phyloP scores from a whole-genome alignment of 768 basidiomycete genomes.

The Leccinum obscurum region DNA sequence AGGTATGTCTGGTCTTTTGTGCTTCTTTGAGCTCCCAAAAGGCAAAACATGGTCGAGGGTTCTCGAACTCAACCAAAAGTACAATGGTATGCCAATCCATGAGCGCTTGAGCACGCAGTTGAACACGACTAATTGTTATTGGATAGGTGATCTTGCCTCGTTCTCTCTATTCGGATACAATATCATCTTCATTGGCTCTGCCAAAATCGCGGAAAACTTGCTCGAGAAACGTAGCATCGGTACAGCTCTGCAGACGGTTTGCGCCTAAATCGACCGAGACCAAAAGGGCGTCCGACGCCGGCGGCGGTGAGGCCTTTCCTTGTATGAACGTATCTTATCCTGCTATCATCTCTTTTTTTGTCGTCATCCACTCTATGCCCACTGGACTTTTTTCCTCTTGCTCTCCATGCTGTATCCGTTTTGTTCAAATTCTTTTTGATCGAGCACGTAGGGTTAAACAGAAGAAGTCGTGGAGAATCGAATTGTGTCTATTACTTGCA shows the following conservation, averaged over 20 bases:
- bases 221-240: conserved; percentile 43
- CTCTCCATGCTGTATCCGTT: conserved; percentile 29
- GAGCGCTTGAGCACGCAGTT: neutral
- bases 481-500: conserved; percentile 3
- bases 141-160: conserved; percentile 18
- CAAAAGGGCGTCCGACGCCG: conserved; percentile 42
- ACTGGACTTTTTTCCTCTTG: conserved; percentile 6
- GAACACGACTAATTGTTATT: neutral
- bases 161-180: conserved; percentile 28
- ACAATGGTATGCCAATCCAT: conserved; percentile 6
- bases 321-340: conserved; percentile 12
- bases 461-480: neutral
- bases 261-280: conserved; percentile 47
- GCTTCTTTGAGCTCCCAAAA: conserved; percentile 9
- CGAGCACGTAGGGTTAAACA: conserved; percentile 3
- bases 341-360: neutral
- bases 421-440: neutral
- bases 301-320: conserved; percentile 30
- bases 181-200: conserved; percentile 45
- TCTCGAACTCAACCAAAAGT: conserved; percentile 8
- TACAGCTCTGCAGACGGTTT: conserved; percentile 42
- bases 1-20: conserved; percentile 13
- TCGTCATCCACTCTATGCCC: conserved; percentile 26
- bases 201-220: conserved; percentile 41
- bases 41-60: conserved; percentile 11